These are phyloP conservation scores for Pycnococcus provasolii DNA, from an alignment of 139 green algal species.

Conservation along the genomic window DNA sequence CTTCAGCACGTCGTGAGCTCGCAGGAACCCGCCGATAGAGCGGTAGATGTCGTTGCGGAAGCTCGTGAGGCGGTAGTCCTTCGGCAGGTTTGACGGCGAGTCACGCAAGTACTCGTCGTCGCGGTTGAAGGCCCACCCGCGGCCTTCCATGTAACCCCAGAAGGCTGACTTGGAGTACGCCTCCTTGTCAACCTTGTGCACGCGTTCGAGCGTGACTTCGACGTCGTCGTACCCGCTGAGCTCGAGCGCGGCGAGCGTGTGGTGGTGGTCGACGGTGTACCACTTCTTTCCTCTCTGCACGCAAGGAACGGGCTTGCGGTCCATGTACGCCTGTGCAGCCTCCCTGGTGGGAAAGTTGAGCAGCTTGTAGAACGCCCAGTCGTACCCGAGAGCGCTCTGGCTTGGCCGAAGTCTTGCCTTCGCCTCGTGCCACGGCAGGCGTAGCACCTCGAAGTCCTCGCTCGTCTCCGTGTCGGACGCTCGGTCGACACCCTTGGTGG, in stretches of 20 bases:
- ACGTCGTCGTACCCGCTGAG: slow-evolving; percentile 15
- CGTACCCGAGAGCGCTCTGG: slow-evolving; percentile 12
- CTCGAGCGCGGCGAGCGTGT: slow-evolving; percentile 18
- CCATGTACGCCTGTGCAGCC: slow-evolving; percentile 7
- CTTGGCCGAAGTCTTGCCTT: not conserved
- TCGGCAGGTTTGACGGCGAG: not conserved
- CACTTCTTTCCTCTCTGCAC: not conserved
- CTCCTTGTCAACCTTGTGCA: slow-evolving; percentile 9
- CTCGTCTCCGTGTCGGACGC: slow-evolving; percentile 14
- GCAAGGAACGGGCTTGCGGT: slow-evolving; percentile 14
- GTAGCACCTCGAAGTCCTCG: slow-evolving; percentile 2
- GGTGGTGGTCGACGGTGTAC: slow-evolving; percentile 21
- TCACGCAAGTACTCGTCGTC: slow-evolving; percentile 13
- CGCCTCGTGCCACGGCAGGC: slow-evolving; percentile 2
- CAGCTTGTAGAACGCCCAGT: slow-evolving; percentile 22
- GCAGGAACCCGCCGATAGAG: slow-evolving; percentile 16
- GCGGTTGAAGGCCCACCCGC: slow-evolving; percentile 13
- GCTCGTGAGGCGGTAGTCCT: slow-evolving; percentile 4
- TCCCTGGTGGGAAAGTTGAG: not conserved
- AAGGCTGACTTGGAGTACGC: not conserved
- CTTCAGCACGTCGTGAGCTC: slow-evolving; percentile 7
- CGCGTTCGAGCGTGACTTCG: slow-evolving; percentile 8
- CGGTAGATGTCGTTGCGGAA: slow-evolving; percentile 29
- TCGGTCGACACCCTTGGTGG: not conserved
- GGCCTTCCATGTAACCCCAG: slow-evolving; percentile 15